Conservation (phyloP, 1,139 yeast genomes). For the Pneumocystis murina region DNA sequence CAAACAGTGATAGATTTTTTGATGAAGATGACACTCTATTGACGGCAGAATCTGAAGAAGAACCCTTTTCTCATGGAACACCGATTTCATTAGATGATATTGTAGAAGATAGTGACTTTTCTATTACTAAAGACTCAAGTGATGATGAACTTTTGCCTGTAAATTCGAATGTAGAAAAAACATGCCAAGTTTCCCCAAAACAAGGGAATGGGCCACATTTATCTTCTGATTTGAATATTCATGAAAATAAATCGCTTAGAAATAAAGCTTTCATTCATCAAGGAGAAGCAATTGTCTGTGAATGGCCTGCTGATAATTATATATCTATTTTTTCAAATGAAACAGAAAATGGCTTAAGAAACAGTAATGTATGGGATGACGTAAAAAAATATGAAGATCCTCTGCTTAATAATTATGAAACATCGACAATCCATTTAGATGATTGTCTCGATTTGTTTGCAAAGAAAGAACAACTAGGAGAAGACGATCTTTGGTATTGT, state of each 20-base stretch:
- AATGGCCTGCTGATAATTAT: conserved; percentile 44
- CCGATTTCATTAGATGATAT: not conserved
- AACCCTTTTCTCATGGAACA: not conserved
- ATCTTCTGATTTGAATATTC: not conserved
- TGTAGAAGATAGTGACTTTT: not conserved
- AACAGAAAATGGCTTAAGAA: conserved; percentile 6
- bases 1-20: not conserved
- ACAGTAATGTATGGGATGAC: conserved; percentile 1
- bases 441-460: conserved; percentile 69
- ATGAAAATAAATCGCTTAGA: not conserved
- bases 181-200: not conserved
- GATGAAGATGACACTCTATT: not conserved
- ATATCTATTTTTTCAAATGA: conserved; percentile 34
- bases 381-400: not conserved
- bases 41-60: not conserved
- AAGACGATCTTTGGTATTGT: conserved; percentile 89
- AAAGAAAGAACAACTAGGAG: conserved; percentile 70
- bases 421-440: conserved; percentile 42
- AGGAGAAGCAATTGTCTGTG: conserved; percentile 49
- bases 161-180: not conserved
- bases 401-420: not conserved
- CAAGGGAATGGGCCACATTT: not conserved
- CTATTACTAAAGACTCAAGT: not conserved
- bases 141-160: not conserved
- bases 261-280: conserved; percentile 7